These are phyloP conservation scores for cucumber (Cucumis sativus) DNA, from an alignment of 306 rosid genomes.

Conservation along the genomic window Cucumber_9930_V3 NC_026657.2:29876001-29876500, in stretches of 20 bases:
- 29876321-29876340: conserved; percentile 11
- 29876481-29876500: conserved; percentile 21
- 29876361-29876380: conserved; percentile 4
- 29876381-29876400: conserved; percentile 23
- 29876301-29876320: not conserved
- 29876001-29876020: conserved; percentile 81
- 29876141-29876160: not conserved
- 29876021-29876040: conserved; percentile 54
- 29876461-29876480: conserved; percentile 41
- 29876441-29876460: conserved; percentile 26
- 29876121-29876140: conserved; percentile 12
- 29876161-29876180: not conserved
- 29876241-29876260: not conserved
- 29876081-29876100: conserved; percentile 49
- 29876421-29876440: conserved; percentile 9
- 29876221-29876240: not conserved
- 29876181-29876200: not conserved
- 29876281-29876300: not conserved
- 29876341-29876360: conserved; percentile 12
- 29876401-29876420: conserved; percentile 27
- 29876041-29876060: conserved; percentile 69
- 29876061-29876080: conserved; percentile 74
- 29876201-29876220: not conserved
- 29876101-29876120: conserved; percentile 48
- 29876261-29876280: not conserved